Percentiles rank a stretch among this genome's conserved stretches.
Evolutionary conservation across 2,329 filamentous ascomycete genomes (phyloP).

Genomic region (Huntiella omanensis): DNA sequence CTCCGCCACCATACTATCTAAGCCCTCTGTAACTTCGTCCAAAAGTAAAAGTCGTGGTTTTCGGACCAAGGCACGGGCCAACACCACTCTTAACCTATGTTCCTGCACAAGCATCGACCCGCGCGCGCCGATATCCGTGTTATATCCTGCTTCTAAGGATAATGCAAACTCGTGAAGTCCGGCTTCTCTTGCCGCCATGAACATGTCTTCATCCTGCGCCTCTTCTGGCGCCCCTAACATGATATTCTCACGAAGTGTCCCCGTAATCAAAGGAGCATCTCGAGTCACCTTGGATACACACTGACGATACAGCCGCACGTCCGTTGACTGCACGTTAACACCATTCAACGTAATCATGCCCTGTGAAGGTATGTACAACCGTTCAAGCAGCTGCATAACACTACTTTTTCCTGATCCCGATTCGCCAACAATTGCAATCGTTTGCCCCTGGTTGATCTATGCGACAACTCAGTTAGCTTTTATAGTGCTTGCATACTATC

Average conservation of each 20-base stretch:
- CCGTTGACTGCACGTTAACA: constrained; percentile 23
- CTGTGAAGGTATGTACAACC: constrained; percentile 12
- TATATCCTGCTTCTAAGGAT: constrained; percentile 39
- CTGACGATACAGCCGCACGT: constrained; percentile 31
- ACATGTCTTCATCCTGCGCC: constrained; percentile 2
- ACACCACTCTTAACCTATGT: constrained; percentile 44
- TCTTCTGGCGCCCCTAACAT: constrained; percentile 22
- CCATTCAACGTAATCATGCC: constrained; percentile 29
- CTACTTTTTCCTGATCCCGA: constrained; percentile 16
- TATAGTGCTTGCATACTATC: neutral
- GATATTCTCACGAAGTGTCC: constrained; percentile 50
- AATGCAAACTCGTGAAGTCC: constrained; percentile 61
- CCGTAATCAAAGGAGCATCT: constrained; percentile 24
- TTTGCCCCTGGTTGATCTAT: constrained; percentile 11
- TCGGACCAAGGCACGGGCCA: constrained; percentile 44
- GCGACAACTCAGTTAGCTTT: neutral
- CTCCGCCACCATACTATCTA: constrained; percentile 39
- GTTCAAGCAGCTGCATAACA: constrained; percentile 16
- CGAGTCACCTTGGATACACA: constrained; percentile 38
- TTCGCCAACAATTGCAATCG: constrained; percentile 10
- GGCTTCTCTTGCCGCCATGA: constrained; percentile 25
- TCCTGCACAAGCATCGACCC: constrained; percentile 47
- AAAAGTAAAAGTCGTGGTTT: constrained; percentile 43
- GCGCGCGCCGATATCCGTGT: constrained; percentile 41
- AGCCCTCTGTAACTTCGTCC: constrained; percentile 48